Conservation (phyloP, 495 filamentous ascomycete species). For the Neurospora hispaniola region DNA sequence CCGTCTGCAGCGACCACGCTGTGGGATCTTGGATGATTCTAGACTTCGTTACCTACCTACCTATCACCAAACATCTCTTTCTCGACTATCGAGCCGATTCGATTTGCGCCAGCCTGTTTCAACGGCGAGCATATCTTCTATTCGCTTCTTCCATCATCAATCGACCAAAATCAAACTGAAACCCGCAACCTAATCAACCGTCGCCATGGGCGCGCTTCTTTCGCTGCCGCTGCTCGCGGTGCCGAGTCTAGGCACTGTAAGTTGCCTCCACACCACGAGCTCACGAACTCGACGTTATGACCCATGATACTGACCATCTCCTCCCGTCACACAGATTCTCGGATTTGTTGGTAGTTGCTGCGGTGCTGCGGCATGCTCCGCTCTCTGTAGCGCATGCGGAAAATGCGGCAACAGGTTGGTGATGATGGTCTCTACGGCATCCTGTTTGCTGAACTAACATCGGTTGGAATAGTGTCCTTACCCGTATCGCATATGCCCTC, state of each 20-base stretch:
- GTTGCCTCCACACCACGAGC: slow-evolving; percentile 18
- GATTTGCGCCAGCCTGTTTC: background rate
- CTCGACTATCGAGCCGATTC: background rate
- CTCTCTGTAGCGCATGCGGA: slow-evolving; percentile 87
- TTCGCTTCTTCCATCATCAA: background rate
- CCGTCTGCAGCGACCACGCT: background rate
- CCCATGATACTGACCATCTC: slow-evolving; percentile 2
- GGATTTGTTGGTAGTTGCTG: slow-evolving; percentile 79
- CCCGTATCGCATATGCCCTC: slow-evolving; percentile 93
- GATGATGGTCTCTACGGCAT: background rate
- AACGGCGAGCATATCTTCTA: background rate
- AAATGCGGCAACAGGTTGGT: slow-evolving; percentile 88
- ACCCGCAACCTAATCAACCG: background rate
- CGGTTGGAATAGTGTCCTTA: slow-evolving; percentile 61
- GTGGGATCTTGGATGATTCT: background rate
- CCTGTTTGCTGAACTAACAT: background rate
- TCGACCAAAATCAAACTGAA: background rate
- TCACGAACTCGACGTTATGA: background rate
- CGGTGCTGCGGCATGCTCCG: slow-evolving; percentile 88
- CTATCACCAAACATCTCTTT: background rate
- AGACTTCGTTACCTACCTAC: background rate
- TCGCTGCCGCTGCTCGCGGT: slow-evolving; percentile 82
- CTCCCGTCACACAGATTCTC: slow-evolving; percentile 44
- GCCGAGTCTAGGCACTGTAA: slow-evolving; percentile 77
- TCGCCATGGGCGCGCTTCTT: slow-evolving; percentile 78